phyloP scores from a whole-genome alignment of 2,329 filamentous ascomycete species.

The Cladophialophora psammophila region DNA sequence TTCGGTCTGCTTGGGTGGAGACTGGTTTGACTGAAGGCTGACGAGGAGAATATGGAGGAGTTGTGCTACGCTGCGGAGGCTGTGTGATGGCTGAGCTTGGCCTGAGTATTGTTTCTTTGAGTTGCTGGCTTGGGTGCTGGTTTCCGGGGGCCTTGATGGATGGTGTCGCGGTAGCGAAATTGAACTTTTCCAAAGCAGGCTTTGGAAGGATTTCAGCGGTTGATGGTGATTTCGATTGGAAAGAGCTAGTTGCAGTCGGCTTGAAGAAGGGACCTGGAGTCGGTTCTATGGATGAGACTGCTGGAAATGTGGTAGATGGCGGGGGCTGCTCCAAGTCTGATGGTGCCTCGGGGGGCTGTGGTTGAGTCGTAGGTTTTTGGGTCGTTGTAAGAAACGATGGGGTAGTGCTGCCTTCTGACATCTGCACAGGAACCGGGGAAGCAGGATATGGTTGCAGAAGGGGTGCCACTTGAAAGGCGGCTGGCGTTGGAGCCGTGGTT shows the following conservation, averaged over 20 bases:
- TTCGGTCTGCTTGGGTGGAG: constrained; percentile 21
- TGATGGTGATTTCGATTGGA: neutral
- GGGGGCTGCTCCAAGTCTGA: neutral
- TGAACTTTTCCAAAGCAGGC: constrained; percentile 7
- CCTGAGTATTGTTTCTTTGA: neutral
- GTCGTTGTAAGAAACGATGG: neutral
- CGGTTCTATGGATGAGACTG: neutral
- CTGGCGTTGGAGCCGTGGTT: constrained; percentile 4
- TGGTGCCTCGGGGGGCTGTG: neutral
- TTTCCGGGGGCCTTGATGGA: neutral
- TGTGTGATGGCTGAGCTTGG: constrained; percentile 6
- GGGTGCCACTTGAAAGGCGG: constrained; percentile 10
- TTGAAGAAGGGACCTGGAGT: constrained; percentile 5
- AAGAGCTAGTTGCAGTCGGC: constrained; percentile 6
- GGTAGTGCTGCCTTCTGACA: neutral
- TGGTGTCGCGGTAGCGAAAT: neutral
- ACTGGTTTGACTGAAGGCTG: constrained; percentile 14
- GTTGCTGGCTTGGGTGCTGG: neutral
- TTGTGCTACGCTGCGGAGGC: constrained; percentile 23
- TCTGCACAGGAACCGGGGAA: neutral
- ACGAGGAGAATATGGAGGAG: constrained; percentile 26
- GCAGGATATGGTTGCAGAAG: constrained; percentile 6
- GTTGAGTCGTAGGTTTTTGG: neutral
- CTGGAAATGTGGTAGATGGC: constrained; percentile 2
- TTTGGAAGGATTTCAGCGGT: constrained; percentile 10